Evolutionary conservation across 257 asterid species (phyloP).

Genomic region (Leptodermis oblonga): DNA sequence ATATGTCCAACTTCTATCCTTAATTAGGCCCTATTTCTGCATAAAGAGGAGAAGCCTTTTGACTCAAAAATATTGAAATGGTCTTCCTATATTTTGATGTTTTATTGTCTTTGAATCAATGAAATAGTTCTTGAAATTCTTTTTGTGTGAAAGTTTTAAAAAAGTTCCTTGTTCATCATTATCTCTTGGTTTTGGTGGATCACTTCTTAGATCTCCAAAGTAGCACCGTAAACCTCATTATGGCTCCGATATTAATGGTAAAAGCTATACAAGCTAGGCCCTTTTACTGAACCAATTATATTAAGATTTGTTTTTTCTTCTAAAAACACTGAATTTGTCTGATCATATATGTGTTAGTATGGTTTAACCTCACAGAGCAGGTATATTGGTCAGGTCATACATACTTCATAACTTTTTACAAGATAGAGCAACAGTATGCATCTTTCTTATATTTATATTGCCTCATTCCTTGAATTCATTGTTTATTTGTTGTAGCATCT

Average conservation of each 20-base stretch:
- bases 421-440: neutral
- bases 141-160: neutral
- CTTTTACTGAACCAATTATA: neutral
- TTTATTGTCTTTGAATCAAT: neutral
- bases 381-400: neutral
- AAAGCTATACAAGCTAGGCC: neutral
- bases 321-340: neutral
- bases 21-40: too few relatives aligned
- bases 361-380: neutral
- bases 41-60: neutral
- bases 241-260: neutral
- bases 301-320: neutral
- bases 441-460: neutral
- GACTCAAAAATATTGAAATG: neutral
- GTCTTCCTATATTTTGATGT: neutral
- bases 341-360: neutral
- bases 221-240: neutral
- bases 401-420: neutral
- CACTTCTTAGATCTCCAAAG: neutral
- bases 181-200: neutral
- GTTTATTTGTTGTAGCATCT: neutral
- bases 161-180: neutral
- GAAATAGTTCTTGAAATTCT: neutral
- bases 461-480: neutral
- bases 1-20: too few relatives aligned